These are phyloP conservation scores for Strigomonas culicis DNA, from an alignment of 208 protist species.

Conservation along the genomic window DNA sequence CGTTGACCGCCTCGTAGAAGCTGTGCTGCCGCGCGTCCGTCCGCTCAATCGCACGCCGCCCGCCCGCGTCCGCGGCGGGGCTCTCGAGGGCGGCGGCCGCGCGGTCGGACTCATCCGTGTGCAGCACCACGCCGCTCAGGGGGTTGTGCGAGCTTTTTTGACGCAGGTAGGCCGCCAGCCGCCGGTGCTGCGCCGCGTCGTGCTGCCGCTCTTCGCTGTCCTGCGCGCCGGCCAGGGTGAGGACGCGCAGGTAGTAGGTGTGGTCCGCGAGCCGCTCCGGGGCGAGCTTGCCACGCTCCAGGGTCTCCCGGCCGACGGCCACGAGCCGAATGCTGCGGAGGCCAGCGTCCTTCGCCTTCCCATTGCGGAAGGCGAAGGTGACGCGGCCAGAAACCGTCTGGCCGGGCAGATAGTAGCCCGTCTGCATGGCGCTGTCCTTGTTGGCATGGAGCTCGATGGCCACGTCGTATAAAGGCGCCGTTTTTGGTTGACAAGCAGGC, in stretches of 20 bases:
- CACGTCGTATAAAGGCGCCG: not conserved
- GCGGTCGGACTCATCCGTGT: slow-evolving; percentile 4
- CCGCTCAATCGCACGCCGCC: no score
- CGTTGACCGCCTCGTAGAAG: not conserved
- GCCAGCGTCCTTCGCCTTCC: not conserved
- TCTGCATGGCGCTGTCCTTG: not conserved
- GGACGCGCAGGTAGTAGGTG: not conserved
- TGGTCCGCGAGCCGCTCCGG: not conserved
- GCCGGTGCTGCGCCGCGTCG: not conserved
- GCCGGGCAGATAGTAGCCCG: slow-evolving; percentile 1
- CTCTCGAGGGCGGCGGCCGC: not conserved
- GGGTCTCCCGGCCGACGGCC: not conserved
- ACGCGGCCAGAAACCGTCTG: slow-evolving; percentile 10
- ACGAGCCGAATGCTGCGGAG: not conserved
- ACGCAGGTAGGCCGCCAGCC: slow-evolving; percentile 10
- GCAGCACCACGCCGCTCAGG: slow-evolving; percentile 20
- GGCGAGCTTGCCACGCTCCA: not conserved
- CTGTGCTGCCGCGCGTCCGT: not conserved
- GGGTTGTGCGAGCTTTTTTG: slow-evolving; percentile 11
- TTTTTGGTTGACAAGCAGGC: no score
- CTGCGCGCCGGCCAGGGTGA: slow-evolving; percentile 9
- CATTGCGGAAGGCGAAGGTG: not conserved
- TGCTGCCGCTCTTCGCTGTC: not conserved
- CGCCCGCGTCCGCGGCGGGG: not conserved
- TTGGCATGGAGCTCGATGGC: not conserved